Percentiles rank a stretch among this genome's conserved stretches.
Conservation (phyloP, 1,139 yeast species). For the Eremothecium gossypii region DNA sequence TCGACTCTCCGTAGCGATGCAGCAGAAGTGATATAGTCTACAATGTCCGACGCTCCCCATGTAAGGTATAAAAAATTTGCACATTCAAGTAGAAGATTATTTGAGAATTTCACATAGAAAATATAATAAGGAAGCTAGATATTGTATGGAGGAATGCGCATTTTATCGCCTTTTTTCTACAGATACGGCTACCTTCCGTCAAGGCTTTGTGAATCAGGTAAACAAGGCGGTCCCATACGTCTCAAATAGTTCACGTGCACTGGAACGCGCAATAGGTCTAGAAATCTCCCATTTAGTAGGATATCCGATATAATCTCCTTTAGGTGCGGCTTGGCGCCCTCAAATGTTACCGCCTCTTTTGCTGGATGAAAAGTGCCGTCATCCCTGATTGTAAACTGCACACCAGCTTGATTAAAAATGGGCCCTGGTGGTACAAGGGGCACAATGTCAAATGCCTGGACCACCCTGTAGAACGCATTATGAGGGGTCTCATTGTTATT, state of each 20-base stretch:
- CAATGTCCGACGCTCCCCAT: too few species aligned
- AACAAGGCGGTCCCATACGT: slow-evolving; percentile 1
- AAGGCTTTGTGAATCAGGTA: too few species aligned
- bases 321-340: neutral
- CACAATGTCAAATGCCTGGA: slow-evolving; percentile 44
- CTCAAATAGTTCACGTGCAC: slow-evolving; percentile 1
- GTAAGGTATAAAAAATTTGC: too few species aligned
- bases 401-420: slow-evolving; percentile 38
- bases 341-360: slow-evolving; percentile 20
- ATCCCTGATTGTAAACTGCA: slow-evolving; percentile 33
- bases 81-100: too few species aligned
- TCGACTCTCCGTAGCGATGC: too few species aligned
- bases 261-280: neutral
- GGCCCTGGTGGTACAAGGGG: slow-evolving; percentile 43
- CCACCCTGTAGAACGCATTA: slow-evolving; percentile 36
- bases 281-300: neutral
- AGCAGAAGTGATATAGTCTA: too few species aligned
- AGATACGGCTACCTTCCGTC: too few species aligned
- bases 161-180: too few species aligned
- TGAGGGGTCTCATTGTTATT: slow-evolving; percentile 18
- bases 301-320: neutral
- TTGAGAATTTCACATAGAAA: too few species aligned
- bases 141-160: too few species aligned
- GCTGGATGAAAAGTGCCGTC: neutral
- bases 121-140: too few species aligned